A percentile compares a stretch with the other conserved stretches of the same genome.
Conservation (phyloP, 805 yeast species). For the Kregervanrija delftensis region DNA sequence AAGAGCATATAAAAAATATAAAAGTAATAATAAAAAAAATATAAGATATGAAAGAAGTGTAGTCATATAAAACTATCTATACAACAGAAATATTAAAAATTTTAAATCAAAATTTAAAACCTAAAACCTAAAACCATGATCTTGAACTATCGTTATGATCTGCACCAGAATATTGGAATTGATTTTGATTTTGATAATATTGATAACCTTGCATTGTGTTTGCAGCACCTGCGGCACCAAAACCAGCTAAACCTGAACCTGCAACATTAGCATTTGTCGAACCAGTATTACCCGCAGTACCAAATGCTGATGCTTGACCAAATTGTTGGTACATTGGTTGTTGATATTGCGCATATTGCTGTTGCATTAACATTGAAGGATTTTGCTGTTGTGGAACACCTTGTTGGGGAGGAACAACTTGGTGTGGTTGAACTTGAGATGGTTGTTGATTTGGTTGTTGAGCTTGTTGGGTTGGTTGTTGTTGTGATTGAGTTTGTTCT, state of each 20-base stretch:
- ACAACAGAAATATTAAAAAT: neutral
- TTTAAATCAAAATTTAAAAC: neutral
- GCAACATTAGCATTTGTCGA: slow-evolving; percentile 6
- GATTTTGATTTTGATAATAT: slow-evolving; percentile 21
- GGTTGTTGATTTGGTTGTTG: slow-evolving; percentile 5
- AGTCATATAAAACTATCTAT: too few relatives aligned
- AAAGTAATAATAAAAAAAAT: neutral
- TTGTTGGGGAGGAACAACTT: slow-evolving; percentile 6
- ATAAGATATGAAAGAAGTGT: neutral
- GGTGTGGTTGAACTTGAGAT: slow-evolving; percentile 10
- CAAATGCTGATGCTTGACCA: slow-evolving; percentile 7
- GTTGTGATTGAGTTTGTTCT: slow-evolving; percentile 7
- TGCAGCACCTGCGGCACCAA: slow-evolving; percentile 14
- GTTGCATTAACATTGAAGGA: slow-evolving; percentile 18
- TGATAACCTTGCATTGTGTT: slow-evolving; percentile 11
- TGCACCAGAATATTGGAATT: slow-evolving; percentile 9
- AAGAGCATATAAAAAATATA: too few relatives aligned
- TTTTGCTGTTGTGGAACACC: slow-evolving; percentile 9
- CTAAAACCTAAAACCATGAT: slow-evolving; percentile 17
- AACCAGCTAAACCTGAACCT: slow-evolving; percentile 11
- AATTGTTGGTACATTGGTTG: slow-evolving; percentile 8
- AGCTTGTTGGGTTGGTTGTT: slow-evolving; percentile 16
- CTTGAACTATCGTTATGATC: slow-evolving; percentile 18
- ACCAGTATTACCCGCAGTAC: slow-evolving; percentile 1
- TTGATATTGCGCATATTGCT: slow-evolving; percentile 14